A percentile compares a stretch with the other conserved stretches of the same genome.
These are phyloP conservation scores for Russula vinacea DNA, from an alignment of 768 basidiomycete genomes.

Conservation along the genomic window DNA sequence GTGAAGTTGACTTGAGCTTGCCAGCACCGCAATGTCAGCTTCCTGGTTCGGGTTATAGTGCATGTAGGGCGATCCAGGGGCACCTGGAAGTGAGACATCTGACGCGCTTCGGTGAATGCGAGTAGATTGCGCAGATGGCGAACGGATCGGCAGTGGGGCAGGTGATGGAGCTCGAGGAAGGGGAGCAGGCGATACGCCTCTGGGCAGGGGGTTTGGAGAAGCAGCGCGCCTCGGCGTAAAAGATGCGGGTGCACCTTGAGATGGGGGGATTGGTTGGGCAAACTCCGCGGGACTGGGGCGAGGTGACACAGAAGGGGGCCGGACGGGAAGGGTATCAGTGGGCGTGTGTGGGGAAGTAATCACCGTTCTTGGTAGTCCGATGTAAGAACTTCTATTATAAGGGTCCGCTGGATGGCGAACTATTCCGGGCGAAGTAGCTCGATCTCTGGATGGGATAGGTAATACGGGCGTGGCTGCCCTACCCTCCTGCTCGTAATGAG, in stretches of 20 bases:
- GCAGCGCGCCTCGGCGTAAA: conserved; percentile 11
- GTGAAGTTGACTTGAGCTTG: conserved; percentile 18
- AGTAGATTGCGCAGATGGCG: conserved; percentile 21
- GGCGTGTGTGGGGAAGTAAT: conserved; percentile 8
- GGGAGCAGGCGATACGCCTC: conserved; percentile 21
- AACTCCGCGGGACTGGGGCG: conserved; percentile 15
- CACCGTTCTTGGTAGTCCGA: not conserved
- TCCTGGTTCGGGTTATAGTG: conserved; percentile 26
- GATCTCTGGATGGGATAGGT: conserved; percentile 15
- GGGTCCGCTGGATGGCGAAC: not conserved
- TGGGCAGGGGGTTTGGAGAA: conserved; percentile 22
- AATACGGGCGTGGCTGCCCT: conserved; percentile 10
- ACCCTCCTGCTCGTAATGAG: conserved; percentile 4
- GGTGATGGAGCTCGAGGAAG: conserved; percentile 23
- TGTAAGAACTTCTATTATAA: not conserved
- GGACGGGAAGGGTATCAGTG: conserved; percentile 19
- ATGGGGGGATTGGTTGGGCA: conserved; percentile 4
- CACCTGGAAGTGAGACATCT: conserved; percentile 26
- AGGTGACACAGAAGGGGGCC: conserved; percentile 22
- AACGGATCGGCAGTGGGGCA: conserved; percentile 22
- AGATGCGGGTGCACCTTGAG: conserved; percentile 2
- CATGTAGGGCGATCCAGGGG: conserved; percentile 23
- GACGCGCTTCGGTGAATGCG: conserved; percentile 6
- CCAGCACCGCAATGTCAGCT: conserved; percentile 26
- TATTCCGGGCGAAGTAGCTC: conserved; percentile 6